Evolutionary conservation across 2,329 filamentous ascomycete species (phyloP).

Genomic region (Claviceps maximensis): DNA sequence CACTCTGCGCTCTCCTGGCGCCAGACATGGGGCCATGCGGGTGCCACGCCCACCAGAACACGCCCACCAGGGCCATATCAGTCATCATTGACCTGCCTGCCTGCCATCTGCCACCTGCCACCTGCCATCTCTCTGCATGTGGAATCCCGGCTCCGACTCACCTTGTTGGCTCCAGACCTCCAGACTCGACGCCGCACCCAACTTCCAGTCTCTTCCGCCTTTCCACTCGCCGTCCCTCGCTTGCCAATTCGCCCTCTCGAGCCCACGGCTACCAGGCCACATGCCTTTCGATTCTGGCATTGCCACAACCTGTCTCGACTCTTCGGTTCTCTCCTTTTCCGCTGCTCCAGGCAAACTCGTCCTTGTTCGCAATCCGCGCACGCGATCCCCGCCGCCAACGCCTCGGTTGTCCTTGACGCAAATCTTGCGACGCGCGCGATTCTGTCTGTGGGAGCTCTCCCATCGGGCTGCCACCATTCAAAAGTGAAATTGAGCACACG

Average conservation of each 20-base stretch:
- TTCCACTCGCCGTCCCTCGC: neutral
- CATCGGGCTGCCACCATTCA: neutral
- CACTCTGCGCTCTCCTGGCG: too few species aligned
- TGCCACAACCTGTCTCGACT: neutral
- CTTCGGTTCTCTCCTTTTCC: neutral
- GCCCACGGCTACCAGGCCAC: slow-evolving; percentile 9
- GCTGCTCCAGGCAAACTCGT: neutral
- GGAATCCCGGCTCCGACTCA: neutral
- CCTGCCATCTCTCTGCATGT: neutral
- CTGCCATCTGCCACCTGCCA: neutral
- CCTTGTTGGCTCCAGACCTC: neutral
- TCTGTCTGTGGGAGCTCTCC: neutral
- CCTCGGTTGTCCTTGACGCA: neutral
- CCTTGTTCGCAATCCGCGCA: slow-evolving; percentile 1
- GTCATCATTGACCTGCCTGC: neutral
- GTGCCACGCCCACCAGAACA: too few species aligned
- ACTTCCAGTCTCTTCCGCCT: neutral
- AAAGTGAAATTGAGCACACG: too few species aligned
- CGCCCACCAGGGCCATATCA: neutral
- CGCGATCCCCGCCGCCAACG: slow-evolving; percentile 1
- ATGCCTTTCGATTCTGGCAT: slow-evolving; percentile 8
- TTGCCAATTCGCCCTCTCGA: slow-evolving; percentile 1
- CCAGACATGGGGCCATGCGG: neutral
- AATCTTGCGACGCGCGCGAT: slow-evolving; percentile 2
- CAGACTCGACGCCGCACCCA: neutral